Conservation (phyloP, 148 eudicot genomes). For the Arbutus unedo region DNA sequence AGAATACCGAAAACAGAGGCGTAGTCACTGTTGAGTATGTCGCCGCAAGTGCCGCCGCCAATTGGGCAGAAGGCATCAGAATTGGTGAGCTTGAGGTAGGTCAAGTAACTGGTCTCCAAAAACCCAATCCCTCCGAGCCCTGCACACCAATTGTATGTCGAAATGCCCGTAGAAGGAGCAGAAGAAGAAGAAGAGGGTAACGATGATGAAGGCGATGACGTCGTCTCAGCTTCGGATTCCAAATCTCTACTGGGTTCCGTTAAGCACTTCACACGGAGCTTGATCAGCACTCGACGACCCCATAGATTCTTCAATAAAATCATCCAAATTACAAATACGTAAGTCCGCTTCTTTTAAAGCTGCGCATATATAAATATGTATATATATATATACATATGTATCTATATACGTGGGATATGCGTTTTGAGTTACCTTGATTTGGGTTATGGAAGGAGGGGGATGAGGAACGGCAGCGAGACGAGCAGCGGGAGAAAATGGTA, state of each 20-base stretch:
- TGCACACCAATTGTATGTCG: constrained; percentile 79
- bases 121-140: constrained; percentile 74
- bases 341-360: neutral
- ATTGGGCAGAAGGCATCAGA: constrained; percentile 78
- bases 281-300: constrained; percentile 15
- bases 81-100: constrained; percentile 62
- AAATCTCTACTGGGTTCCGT: constrained; percentile 27
- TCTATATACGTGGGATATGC: neutral
- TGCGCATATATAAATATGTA: neutral
- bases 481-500: constrained; percentile 1
- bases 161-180: constrained; percentile 28
- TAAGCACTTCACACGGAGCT: constrained; percentile 36
- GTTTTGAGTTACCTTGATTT: constrained; percentile 22
- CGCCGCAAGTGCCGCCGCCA: constrained; percentile 64
- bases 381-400: neutral
- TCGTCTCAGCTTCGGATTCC: constrained; percentile 28
- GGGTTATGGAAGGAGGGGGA: constrained; percentile 18
- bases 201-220: neutral
- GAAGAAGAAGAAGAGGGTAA: constrained; percentile 17
- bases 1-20: constrained; percentile 57
- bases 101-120: constrained; percentile 69
- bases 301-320: constrained; percentile 18
- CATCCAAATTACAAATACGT: neutral
- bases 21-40: constrained; percentile 74
- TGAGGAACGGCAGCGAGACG: constrained; percentile 1